Conservation (phyloP, 2,329 filamentous ascomycete genomes). For the Zalaria sp. region DNA sequence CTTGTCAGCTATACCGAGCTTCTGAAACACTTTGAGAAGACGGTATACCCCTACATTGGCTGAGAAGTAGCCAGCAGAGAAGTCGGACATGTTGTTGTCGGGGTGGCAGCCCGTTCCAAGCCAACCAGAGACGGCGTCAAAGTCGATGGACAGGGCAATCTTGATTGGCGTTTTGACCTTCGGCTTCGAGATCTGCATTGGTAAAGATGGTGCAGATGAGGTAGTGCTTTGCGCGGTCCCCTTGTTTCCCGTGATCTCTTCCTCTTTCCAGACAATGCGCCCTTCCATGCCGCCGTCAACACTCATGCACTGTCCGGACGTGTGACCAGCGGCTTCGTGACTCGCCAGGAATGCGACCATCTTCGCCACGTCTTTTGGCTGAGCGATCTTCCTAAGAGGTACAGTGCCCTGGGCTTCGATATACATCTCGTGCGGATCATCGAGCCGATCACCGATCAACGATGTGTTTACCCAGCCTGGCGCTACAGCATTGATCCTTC, state of each 20-base stretch:
- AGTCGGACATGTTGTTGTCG: conserved; percentile 42
- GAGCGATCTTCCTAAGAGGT: conserved; percentile 32
- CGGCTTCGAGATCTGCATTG: conserved; percentile 3
- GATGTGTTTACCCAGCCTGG: conserved; percentile 34
- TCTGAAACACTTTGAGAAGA: conserved; percentile 39
- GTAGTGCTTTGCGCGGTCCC: background rate
- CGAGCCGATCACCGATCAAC: conserved; percentile 33
- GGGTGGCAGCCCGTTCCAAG: conserved; percentile 41
- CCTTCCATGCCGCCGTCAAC: conserved; percentile 40
- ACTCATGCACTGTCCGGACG: conserved; percentile 38
- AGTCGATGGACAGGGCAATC: conserved; percentile 31
- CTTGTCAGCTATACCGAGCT: conserved; percentile 35
- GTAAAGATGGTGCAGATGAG: background rate
- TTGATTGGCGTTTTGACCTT: conserved; percentile 20
- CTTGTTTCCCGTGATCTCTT: conserved; percentile 18
- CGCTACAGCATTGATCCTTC: conserved; percentile 38
- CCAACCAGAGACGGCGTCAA: conserved; percentile 47
- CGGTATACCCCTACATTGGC: conserved; percentile 43
- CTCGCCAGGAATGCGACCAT: conserved; percentile 36
- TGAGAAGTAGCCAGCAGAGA: conserved; percentile 40
- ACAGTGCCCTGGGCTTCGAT: conserved; percentile 36
- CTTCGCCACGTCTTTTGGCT: conserved; percentile 34
- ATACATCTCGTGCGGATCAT: conserved; percentile 36
- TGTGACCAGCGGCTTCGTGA: conserved; percentile 37
- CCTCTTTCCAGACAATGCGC: conserved; percentile 33